Conservation (phyloP, 176 grass and related monocot genomes). For the Secale cereale region DNA sequence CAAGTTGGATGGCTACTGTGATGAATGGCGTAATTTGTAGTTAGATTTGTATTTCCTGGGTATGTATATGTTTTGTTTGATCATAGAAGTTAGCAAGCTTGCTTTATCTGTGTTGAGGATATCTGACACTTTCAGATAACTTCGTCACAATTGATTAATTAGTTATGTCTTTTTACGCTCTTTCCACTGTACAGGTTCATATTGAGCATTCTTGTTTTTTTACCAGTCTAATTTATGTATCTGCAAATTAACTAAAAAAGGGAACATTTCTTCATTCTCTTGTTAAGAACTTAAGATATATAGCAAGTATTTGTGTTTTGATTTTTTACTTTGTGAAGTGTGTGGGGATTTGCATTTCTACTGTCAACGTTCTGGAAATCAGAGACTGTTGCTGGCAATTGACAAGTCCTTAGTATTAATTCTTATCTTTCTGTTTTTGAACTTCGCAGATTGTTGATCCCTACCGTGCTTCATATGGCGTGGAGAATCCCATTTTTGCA, state of each 20-base stretch:
- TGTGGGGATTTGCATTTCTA: not conserved
- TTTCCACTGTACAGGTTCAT: not conserved
- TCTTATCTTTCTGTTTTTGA: not conserved
- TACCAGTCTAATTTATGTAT: not conserved
- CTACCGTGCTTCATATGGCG: constrained; percentile 84
- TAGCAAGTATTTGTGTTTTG: not conserved
- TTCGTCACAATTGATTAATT: not conserved
- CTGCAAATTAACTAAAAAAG: not conserved
- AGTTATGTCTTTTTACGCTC: not conserved
- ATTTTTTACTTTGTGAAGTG: not conserved
- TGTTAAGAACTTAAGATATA: not conserved
- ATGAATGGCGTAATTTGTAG: not conserved
- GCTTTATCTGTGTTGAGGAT: not conserved
- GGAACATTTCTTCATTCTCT: not conserved
- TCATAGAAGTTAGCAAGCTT: not conserved
- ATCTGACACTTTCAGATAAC: not conserved
- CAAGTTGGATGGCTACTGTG: not conserved
- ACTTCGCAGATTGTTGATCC: constrained; percentile 80
- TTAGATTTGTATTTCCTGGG: not conserved
- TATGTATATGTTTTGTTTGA: constrained; percentile 1
- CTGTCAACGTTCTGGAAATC: not conserved
- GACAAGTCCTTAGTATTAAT: not conserved
- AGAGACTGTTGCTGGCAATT: not conserved
- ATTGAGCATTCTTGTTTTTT: not conserved
- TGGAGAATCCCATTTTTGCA: constrained; percentile 90